Conservation (phyloP, 2,329 filamentous ascomycete genomes). For the Talaromyces sp. region DNA sequence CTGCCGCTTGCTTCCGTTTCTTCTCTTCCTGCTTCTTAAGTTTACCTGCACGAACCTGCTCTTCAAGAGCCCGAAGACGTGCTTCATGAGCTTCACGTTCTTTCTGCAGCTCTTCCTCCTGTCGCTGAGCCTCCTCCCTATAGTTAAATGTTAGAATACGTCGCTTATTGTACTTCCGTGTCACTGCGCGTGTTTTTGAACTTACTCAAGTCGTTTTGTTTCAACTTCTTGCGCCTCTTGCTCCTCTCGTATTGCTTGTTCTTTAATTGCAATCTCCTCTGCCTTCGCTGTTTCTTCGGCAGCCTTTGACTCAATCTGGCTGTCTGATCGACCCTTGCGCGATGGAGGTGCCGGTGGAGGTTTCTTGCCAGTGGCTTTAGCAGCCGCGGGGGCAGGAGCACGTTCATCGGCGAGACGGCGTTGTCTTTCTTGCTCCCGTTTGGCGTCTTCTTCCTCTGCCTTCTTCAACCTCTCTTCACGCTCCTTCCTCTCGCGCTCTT, state of each 20-base stretch:
- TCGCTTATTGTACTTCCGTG: slow-evolving; percentile 3
- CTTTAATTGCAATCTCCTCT: slow-evolving; percentile 50
- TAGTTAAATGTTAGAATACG: slow-evolving; percentile 12
- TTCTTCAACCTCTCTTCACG: slow-evolving; percentile 79
- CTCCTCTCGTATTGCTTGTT: slow-evolving; percentile 58
- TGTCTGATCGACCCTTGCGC: slow-evolving; percentile 61
- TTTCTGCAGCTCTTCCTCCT: slow-evolving; percentile 73
- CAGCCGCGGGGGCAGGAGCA: slow-evolving; percentile 53
- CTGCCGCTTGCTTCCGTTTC: slow-evolving; percentile 79
- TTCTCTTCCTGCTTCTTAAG: slow-evolving; percentile 96
- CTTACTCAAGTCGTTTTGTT: slow-evolving; percentile 76
- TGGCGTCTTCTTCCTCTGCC: slow-evolving; percentile 90
- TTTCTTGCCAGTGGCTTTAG: slow-evolving; percentile 58
- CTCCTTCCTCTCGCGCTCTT: slow-evolving; percentile 83
- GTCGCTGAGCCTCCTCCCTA: slow-evolving; percentile 67
- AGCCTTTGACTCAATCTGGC: slow-evolving; percentile 54
- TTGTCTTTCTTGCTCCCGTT: slow-evolving; percentile 81
- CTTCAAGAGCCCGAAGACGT: slow-evolving; percentile 81
- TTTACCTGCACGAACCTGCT: slow-evolving; percentile 90
- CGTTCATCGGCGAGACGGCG: slow-evolving; percentile 76
- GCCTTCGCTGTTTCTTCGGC: slow-evolving; percentile 58
- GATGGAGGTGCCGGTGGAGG: slow-evolving; percentile 67
- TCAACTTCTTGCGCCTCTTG: slow-evolving; percentile 71
- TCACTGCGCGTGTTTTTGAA: slow-evolving; percentile 26
- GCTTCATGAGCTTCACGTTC: slow-evolving; percentile 78